Evolutionary conservation across 2,329 filamentous ascomycete species (phyloP), one percentile per base, ranked within the genome.

Genomic region (Claviceps citrina): DNA sequence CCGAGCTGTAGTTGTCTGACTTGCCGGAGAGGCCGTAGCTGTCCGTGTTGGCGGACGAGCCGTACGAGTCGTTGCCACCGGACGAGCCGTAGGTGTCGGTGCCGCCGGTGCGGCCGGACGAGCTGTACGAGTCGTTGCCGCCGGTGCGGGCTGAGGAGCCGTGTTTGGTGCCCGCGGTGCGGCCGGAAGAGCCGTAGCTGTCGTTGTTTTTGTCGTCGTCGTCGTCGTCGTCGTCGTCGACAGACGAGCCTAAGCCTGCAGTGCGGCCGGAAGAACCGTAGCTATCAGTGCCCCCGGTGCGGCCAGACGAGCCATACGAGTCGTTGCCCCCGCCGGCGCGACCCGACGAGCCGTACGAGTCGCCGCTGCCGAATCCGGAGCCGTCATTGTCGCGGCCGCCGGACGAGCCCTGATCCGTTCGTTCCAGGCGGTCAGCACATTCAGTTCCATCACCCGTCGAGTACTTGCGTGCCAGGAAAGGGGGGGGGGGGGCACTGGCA

Each of bases 361-460:
- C n/a, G n/a, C n/a, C n/a, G n/a, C n/a, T n/a, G n/a, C n/a, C n/a
- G n/a, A n/a, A n/a, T n/a, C n/a, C n/a, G n/a, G n/a, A n/a, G 34
- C 26, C 49, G 24, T 50, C 50, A 19, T 46, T 44, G 41, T 47
- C 45, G 22, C 33, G 31, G 37, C 39, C 36, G 45, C 51, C 47
- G 47, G 45, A 43, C 13, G 44, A 45, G 33, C 49, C 46, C 35
- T 44, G 46, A 43, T 26, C 9, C 12, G 8, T 20, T 25, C 31
- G 7, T 18, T 4, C 6, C 3, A 24, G 22, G 5, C 22, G 22
- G 22, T 8, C 22, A 24, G n/a, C n/a, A n/a, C n/a, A n/a, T n/a
- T n/a, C n/a, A n/a, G n/a, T n/a, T n/a, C n/a, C n/a, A n/a, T n/a
- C n/a, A n/a, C n/a, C n/a, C n/a, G n/a, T n/a, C n/a, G n/a, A n/a